These are phyloP conservation scores for Phytopythium kandeliae DNA, from an alignment of 352 stramenopile genomes.

Conservation along the genomic window DNA sequence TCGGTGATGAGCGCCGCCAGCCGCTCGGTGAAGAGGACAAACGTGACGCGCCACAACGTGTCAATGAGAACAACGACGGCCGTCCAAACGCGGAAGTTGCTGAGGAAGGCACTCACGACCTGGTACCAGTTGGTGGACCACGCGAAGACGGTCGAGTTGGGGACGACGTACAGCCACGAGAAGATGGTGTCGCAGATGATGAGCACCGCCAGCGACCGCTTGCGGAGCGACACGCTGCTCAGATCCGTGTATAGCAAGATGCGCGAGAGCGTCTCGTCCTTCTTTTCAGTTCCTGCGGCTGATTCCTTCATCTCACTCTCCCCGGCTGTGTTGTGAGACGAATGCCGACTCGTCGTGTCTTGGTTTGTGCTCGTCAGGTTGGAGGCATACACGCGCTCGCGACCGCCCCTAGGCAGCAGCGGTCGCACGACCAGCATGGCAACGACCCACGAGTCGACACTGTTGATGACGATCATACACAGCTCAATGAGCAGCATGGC, in stretches of 20 bases:
- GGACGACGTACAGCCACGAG: constrained; percentile 18
- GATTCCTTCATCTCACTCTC: neutral
- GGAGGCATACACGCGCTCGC: constrained; percentile 7
- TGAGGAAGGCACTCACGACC: constrained; percentile 18
- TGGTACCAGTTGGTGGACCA: constrained; percentile 14
- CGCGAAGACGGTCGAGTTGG: constrained; percentile 18
- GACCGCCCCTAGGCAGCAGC: constrained; percentile 1
- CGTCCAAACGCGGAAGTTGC: constrained; percentile 19
- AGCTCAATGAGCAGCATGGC: constrained; percentile 14
- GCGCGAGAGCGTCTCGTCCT: constrained; percentile 11
- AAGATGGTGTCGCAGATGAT: constrained; percentile 12
- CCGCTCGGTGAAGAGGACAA: constrained; percentile 11
- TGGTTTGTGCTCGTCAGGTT: neutral
- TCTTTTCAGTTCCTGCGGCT: neutral
- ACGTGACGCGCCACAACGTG: constrained; percentile 5
- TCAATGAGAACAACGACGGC: constrained; percentile 18
- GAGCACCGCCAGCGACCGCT: constrained; percentile 10
- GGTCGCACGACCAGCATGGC: constrained; percentile 15
- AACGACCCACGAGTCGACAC: constrained; percentile 12
- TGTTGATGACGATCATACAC: constrained; percentile 15
- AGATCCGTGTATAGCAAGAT: constrained; percentile 22
- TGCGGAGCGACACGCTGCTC: constrained; percentile 15
- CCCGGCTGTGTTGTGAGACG: neutral
- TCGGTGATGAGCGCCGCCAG: constrained; percentile 15
- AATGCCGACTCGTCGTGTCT: neutral